Conservation (phyloP, 768 basidiomycete genomes). For the Coprinellus micaceus region DNA sequence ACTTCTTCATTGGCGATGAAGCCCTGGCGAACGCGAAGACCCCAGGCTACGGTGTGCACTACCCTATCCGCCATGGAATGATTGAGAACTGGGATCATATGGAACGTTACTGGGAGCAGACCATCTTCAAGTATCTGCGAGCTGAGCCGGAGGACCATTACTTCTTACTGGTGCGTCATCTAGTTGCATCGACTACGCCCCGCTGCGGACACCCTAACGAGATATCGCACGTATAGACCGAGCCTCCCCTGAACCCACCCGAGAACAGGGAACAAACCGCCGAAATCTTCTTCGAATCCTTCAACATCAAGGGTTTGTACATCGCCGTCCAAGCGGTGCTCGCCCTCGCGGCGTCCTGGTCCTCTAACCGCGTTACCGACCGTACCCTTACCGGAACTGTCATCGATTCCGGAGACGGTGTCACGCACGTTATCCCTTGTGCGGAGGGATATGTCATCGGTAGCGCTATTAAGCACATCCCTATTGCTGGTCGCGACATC, state of each 20-base stretch:
- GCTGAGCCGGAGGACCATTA: conserved; percentile 99
- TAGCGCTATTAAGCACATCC: conserved; percentile 97
- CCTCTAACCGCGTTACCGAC: conserved; percentile 83
- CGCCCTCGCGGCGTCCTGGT: conserved; percentile 96
- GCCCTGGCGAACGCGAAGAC: conserved; percentile 95
- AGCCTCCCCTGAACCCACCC: conserved; percentile 95
- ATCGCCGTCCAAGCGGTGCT: conserved; percentile 99
- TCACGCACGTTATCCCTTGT: conserved; percentile 94
- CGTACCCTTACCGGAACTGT: conserved; percentile 95
- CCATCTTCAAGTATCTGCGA: conserved; percentile 98
- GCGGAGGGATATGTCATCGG: conserved; percentile 99
- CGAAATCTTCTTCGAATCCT: conserved; percentile 99
- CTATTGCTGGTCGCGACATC: conserved; percentile 97
- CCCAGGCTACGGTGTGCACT: conserved; percentile 88
- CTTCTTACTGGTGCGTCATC: conserved; percentile 80
- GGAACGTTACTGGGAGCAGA: conserved; percentile 99
- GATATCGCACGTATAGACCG: conserved; percentile 59
- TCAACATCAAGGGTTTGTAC: conserved; percentile 98
- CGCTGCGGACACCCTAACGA: background rate
- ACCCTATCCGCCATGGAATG: conserved; percentile 96
- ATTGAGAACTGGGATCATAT: conserved; percentile 99
- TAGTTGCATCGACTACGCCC: background rate
- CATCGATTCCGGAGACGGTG: conserved; percentile 98
- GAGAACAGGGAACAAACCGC: conserved; percentile 99
- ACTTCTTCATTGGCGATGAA: conserved; percentile 99